Percentiles rank a stretch among this genome's conserved stretches.
Evolutionary conservation across 106 monocot genomes (phyloP).

Genomic region (Dendrobium chrysotoxum): DNA sequence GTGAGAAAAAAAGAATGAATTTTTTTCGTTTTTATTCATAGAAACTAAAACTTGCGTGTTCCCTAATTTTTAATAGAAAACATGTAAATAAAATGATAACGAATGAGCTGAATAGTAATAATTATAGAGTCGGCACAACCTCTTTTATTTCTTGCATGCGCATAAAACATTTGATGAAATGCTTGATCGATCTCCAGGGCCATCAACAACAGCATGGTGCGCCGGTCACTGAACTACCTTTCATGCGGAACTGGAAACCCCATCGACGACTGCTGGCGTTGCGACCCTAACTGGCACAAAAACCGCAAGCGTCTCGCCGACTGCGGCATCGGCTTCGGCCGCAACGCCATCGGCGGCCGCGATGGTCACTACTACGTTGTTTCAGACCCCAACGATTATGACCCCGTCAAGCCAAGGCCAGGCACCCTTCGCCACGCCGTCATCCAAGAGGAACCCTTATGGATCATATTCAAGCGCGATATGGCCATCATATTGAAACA

Average conservation of each 20-base stretch:
- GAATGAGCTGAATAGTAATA: no score
- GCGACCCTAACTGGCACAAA: conserved; percentile 41
- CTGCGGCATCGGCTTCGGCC: conserved; percentile 55
- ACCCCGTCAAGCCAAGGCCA: conserved; percentile 38
- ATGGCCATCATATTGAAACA: conserved; percentile 42
- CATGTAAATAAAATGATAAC: no score
- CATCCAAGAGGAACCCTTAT: conserved; percentile 37
- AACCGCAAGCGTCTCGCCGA: conserved; percentile 46
- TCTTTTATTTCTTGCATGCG: no score
- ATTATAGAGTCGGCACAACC: no score
- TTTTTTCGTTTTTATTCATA: no score
- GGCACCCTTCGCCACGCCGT: conserved; percentile 59
- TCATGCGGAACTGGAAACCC: conserved; percentile 48
- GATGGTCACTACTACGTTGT: conserved; percentile 46
- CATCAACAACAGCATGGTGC: background rate
- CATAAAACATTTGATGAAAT: no score
- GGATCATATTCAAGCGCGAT: conserved; percentile 48
- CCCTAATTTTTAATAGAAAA: no score
- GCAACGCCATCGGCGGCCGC: conserved; percentile 49
- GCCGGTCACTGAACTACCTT: background rate
- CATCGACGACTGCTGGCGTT: conserved; percentile 66
- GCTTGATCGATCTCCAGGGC: background rate
- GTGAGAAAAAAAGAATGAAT: no score
- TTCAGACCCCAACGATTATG: conserved; percentile 40
- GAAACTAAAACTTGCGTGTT: no score